A percentile compares a stretch with the other conserved stretches of the same genome.
Evolutionary conservation across 306 rosid species (phyloP).

Genomic region (Mimosa bimucronata): DNA sequence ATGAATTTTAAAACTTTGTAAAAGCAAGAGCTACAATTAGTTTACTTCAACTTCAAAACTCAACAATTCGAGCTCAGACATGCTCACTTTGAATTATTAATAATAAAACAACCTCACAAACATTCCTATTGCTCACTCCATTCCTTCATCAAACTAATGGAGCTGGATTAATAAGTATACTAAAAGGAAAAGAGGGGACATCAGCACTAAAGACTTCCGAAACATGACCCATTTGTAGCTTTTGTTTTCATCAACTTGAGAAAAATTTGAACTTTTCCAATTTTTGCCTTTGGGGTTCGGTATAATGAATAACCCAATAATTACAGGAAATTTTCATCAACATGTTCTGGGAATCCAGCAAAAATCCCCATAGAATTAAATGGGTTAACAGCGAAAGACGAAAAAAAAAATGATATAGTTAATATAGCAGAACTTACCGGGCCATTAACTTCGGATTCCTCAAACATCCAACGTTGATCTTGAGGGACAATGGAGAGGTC

Average conservation of each 20-base stretch:
- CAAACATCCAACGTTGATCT: slow-evolving; percentile 74
- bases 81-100: background rate
- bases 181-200: background rate
- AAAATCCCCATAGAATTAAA: background rate
- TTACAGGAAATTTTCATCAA: background rate
- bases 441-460: slow-evolving; percentile 79
- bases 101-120: background rate
- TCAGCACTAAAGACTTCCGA: background rate
- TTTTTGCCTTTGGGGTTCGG: background rate
- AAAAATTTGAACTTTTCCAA: background rate
- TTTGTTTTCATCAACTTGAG: background rate
- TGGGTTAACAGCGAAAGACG: background rate
- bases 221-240: background rate
- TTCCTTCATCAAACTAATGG: background rate
- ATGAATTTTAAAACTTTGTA: background rate
- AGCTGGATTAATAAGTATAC: background rate
- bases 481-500: slow-evolving; percentile 49
- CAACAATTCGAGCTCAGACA: background rate
- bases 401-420: too few species aligned
- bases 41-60: slow-evolving; percentile 26
- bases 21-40: background rate
- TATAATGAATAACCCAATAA: background rate
- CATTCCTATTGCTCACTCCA: background rate
- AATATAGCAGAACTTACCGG: slow-evolving; percentile 49
- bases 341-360: slow-evolving; percentile 24